Conservation (phyloP, 1,284 basidiomycete genomes). For the Boletus austroedulis region DNA sequence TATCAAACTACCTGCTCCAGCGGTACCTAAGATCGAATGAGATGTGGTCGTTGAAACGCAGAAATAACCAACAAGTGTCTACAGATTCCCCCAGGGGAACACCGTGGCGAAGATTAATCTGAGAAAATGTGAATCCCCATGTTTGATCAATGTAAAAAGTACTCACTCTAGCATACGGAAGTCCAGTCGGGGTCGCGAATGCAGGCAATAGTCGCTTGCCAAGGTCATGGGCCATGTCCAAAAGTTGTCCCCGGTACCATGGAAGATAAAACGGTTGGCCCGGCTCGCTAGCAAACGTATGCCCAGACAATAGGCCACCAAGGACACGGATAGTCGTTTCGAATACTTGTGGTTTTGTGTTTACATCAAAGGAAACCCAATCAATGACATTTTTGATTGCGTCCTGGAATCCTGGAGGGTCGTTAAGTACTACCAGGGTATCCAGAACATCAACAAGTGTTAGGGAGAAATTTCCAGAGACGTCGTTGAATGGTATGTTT, state of each 20-base stretch:
- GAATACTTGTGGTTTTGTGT: slow-evolving; percentile 89
- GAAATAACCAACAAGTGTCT: slow-evolving; percentile 67
- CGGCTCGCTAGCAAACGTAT: slow-evolving; percentile 70
- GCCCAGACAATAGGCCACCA: slow-evolving; percentile 85
- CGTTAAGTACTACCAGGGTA: slow-evolving; percentile 75
- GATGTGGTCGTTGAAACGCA: slow-evolving; percentile 3
- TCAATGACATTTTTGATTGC: slow-evolving; percentile 74
- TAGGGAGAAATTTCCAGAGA: slow-evolving; percentile 81
- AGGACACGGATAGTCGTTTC: slow-evolving; percentile 88
- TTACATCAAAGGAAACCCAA: slow-evolving; percentile 82
- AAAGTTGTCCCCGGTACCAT: slow-evolving; percentile 73
- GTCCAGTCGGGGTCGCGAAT: slow-evolving; percentile 82
- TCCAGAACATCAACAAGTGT: slow-evolving; percentile 83
- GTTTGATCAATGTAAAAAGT: slow-evolving; percentile 5
- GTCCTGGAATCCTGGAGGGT: slow-evolving; percentile 68
- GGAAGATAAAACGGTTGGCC: slow-evolving; percentile 68
- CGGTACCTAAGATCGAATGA: slow-evolving; percentile 58
- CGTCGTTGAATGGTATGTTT: slow-evolving; percentile 77
- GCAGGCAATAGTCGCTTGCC: slow-evolving; percentile 83
- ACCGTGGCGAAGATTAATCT: slow-evolving; percentile 78
- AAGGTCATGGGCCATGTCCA: slow-evolving; percentile 80
- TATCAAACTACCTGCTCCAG: slow-evolving; percentile 88
- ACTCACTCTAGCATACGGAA: slow-evolving; percentile 83
- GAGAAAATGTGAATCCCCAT: slow-evolving; percentile 2
- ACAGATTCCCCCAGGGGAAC: slow-evolving; percentile 64